phyloP scores from a whole-genome alignment of 805 yeast species.

The Ogataea glucozyma region DNA sequence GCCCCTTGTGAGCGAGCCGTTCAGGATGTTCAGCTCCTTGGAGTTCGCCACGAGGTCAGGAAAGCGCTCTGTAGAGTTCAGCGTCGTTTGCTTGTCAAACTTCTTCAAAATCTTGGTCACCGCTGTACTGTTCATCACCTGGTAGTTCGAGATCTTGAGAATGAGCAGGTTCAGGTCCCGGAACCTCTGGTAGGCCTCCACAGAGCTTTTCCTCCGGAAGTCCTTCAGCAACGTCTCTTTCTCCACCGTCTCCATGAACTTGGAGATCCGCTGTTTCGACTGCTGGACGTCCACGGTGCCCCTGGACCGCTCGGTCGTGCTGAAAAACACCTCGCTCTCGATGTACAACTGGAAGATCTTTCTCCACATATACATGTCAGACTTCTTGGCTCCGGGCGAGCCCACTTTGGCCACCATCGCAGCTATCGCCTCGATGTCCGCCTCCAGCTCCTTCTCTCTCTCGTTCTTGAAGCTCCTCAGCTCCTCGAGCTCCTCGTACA shows the following conservation, averaged over 20 bases:
- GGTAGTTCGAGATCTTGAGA: conserved; percentile 58
- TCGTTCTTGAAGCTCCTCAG: conserved; percentile 45
- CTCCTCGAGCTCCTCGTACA: conserved; percentile 52
- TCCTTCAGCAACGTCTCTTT: conserved; percentile 38
- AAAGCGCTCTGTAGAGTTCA: conserved; percentile 47
- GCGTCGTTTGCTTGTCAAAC: conserved; percentile 69
- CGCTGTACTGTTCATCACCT: conserved; percentile 62
- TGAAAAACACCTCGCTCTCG: conserved; percentile 64
- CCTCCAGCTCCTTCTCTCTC: conserved; percentile 45
- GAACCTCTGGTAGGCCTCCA: conserved; percentile 49
- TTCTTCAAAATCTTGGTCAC: conserved; percentile 69
- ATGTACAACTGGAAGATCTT: conserved; percentile 63
- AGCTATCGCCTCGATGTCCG: conserved; percentile 45
- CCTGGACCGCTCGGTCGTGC: conserved; percentile 41
- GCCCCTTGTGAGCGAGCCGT: conserved; percentile 48
- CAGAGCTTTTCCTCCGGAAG: conserved; percentile 49
- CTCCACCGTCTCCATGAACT: conserved; percentile 43
- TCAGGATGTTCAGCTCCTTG: conserved; percentile 23
- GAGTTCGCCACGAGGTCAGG: conserved; percentile 36
- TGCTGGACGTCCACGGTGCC: conserved; percentile 49
- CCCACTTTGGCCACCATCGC: conserved; percentile 40
- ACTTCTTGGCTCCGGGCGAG: conserved; percentile 42
- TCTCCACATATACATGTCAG: conserved; percentile 70
- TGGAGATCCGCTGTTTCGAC: conserved; percentile 43
- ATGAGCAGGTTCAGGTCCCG: conserved; percentile 54